Evolutionary conservation across 768 basidiomycete genomes (phyloP), one percentile per base, ranked within the genome.

Genomic region (Boletus patriciae): DNA sequence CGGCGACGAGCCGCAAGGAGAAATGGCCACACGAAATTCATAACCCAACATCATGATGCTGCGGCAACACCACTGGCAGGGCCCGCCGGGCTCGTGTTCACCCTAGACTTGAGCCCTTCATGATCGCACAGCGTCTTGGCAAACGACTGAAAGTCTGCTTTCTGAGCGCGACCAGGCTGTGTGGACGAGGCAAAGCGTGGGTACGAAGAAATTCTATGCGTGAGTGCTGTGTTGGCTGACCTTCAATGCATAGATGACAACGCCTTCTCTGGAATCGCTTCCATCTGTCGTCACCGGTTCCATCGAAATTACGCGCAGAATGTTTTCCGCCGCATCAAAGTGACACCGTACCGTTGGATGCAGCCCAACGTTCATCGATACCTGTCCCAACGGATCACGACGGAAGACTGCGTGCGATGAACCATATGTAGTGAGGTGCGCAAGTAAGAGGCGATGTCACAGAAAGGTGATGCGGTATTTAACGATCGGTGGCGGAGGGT

Each of bases 381-480:
- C 83, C 63, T 88, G 83, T 77, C 83, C 83, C 29, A 88, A 69
- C 0, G 85, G 87, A 59, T 88, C 87, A 6, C 87, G 83, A 8
- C 86, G 82, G 72, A 89, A 87, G 15, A 88, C 87, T 87, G 60
- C 40, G 21, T 10, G 43, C 13, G 45, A 29, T 29, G 15, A 23
- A 25, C 12, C 21, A 33, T 40, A 55, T 27, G 46, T 19, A 42
- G 47, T 23, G 23, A 59, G 47, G 45, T 31, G 36, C 23, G 40
- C 46, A 37, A 13, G n/a, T 15, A 25, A 45, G 42, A 37, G 25
- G 18, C 11, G 27, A 58, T 44, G 37, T 46, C 45, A 40, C 42
- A 51, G 45, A 52, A 48, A 40, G 6, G 55, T 37, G 57, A 46
- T 41, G 41, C 10, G 31, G 45, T 8, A 49, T 59, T 66, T n/a